These are phyloP conservation scores for Coniella lustricola DNA, from an alignment of 2,329 filamentous ascomycete species.

Conservation along the genomic window DNA sequence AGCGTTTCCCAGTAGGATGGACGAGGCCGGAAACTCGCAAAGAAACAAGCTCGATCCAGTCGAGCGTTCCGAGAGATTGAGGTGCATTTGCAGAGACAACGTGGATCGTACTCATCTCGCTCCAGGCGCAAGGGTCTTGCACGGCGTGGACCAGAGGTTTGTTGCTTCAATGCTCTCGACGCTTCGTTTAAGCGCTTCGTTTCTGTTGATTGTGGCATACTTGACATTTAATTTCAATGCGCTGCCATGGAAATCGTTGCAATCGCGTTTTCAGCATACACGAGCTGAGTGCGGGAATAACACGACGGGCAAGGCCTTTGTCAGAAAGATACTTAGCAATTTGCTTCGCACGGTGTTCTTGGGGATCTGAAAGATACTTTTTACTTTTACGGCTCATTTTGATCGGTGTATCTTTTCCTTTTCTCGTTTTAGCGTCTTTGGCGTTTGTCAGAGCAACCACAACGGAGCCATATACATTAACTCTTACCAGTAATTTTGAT, in stretches of 20 bases:
- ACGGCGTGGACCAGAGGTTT: not conserved
- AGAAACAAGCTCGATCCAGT: not conserved
- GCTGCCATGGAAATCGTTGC: not conserved
- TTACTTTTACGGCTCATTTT: not conserved
- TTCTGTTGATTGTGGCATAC: not conserved
- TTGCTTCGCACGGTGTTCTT: too few species aligned
- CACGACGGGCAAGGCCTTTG: too few species aligned
- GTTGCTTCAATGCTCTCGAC: not conserved
- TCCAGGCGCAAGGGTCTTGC: not conserved
- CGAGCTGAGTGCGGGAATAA: too few species aligned
- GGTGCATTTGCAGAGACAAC: not conserved
- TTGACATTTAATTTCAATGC: not conserved
- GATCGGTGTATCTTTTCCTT: too few species aligned
- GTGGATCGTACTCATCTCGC: not conserved
- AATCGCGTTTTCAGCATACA: not conserved
- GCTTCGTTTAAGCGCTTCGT: not conserved
- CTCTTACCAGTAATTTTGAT: too few species aligned
- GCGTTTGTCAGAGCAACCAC: too few species aligned
- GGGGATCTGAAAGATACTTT: too few species aligned
- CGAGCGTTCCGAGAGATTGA: not conserved
- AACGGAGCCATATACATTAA: too few species aligned
- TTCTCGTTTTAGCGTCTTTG: too few species aligned
- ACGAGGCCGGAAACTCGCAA: not conserved
- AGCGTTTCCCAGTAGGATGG: slow-evolving; percentile 8
- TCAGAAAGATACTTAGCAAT: too few species aligned